Conservation (phyloP, 2,329 filamentous ascomycete species). For the Alternaria sp. region DNA sequence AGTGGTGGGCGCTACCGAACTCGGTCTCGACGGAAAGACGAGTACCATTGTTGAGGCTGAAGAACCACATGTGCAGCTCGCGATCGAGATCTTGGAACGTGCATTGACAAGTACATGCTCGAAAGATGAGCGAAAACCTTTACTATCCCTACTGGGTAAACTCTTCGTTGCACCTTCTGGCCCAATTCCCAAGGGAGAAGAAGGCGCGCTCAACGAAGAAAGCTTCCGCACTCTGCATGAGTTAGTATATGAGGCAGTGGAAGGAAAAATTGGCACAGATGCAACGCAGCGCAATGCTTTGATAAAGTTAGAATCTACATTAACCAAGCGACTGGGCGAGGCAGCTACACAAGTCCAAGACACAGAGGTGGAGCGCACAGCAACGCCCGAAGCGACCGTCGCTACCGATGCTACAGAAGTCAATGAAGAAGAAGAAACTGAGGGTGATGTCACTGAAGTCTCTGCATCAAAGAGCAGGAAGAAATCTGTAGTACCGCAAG, state of each 20-base stretch:
- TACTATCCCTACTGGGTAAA: slow-evolving; percentile 75
- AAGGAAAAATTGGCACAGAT: slow-evolving; percentile 61
- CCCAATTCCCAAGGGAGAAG: slow-evolving; percentile 38
- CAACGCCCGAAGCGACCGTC: slow-evolving; percentile 28
- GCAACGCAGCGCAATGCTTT: slow-evolving; percentile 62
- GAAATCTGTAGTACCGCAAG: slow-evolving; percentile 2
- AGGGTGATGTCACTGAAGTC: slow-evolving; percentile 25
- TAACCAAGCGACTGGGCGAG: slow-evolving; percentile 63
- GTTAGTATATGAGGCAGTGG: slow-evolving; percentile 58
- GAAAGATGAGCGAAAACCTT: slow-evolving; percentile 83
- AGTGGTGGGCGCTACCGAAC: slow-evolving; percentile 66
- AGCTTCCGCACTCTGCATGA: slow-evolving; percentile 50
- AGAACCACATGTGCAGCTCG: slow-evolving; percentile 82
- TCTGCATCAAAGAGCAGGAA: slow-evolving; percentile 23
- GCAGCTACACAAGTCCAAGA: slow-evolving; percentile 28
- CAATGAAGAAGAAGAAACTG: slow-evolving; percentile 17
- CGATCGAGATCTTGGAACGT: slow-evolving; percentile 78
- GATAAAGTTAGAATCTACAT: slow-evolving; percentile 60
- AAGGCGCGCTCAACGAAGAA: slow-evolving; percentile 29
- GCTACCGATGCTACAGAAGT: slow-evolving; percentile 15
- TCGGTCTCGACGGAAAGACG: slow-evolving; percentile 59
- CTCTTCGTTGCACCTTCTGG: slow-evolving; percentile 75
- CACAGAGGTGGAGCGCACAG: slow-evolving; percentile 16
- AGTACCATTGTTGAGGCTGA: slow-evolving; percentile 69
- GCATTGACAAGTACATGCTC: slow-evolving; percentile 69